Conservation (phyloP, 805 yeast genomes). For the Metschnikowia kofuensis region DNA sequence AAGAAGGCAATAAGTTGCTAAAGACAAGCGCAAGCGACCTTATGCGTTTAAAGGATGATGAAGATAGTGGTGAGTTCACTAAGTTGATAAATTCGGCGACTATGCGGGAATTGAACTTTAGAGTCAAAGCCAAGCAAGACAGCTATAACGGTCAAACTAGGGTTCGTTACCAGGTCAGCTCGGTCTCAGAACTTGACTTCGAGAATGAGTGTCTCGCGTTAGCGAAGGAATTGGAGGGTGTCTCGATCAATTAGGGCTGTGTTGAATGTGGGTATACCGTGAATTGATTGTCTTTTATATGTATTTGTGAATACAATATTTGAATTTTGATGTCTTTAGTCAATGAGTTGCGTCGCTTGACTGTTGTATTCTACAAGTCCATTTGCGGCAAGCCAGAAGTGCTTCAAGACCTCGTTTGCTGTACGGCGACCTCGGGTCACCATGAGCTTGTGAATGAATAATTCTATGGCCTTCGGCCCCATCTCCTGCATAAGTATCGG, state of each 20-base stretch:
- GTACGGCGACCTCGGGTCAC: slow-evolving; percentile 65
- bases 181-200: slow-evolving; percentile 52
- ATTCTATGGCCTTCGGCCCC: slow-evolving; percentile 32
- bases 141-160: slow-evolving; percentile 75
- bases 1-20: slow-evolving; percentile 67
- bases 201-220: slow-evolving; percentile 59
- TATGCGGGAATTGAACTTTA: slow-evolving; percentile 70
- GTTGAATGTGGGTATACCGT: background rate
- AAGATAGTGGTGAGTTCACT: slow-evolving; percentile 42
- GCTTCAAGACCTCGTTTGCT: slow-evolving; percentile 55
- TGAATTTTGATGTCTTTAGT: background rate
- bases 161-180: slow-evolving; percentile 68
- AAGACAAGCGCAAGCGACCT: slow-evolving; percentile 67
- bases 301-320: background rate
- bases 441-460: slow-evolving; percentile 52
- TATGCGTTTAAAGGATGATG: slow-evolving; percentile 36
- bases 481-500: slow-evolving; percentile 9
- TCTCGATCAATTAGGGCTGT: slow-evolving; percentile 2
- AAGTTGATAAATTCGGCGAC: slow-evolving; percentile 46
- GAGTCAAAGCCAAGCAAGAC: slow-evolving; percentile 81
- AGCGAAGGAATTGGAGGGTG: slow-evolving; percentile 37
- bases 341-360: background rate
- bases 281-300: background rate
- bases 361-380: slow-evolving; percentile 45
- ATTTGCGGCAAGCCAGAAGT: slow-evolving; percentile 63